Conservation (phyloP, 2,329 filamentous ascomycete species). For the Diaporthe nobilis region DNA sequence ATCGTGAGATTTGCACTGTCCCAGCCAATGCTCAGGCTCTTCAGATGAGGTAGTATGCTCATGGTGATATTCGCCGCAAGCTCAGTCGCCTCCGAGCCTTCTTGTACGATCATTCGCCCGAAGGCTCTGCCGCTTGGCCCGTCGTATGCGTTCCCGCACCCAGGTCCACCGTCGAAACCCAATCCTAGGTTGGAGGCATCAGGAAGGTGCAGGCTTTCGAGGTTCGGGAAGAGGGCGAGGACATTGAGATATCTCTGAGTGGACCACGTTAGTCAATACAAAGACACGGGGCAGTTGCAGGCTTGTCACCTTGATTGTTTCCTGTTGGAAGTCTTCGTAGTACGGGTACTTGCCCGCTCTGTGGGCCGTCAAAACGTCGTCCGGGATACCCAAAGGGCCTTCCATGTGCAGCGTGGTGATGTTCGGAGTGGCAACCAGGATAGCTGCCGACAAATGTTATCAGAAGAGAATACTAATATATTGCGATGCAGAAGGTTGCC, state of each 20-base stretch:
- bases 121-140: background rate
- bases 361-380: too few relatives aligned
- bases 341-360: background rate
- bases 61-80: background rate
- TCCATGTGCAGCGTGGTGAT: background rate
- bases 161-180: background rate
- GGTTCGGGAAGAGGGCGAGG: background rate
- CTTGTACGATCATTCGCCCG: background rate
- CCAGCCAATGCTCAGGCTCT: background rate
- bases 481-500: background rate
- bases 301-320: background rate
- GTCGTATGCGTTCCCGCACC: background rate
- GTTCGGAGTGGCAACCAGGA: background rate
- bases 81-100: background rate
- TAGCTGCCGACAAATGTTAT: background rate
- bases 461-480: background rate
- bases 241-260: background rate
- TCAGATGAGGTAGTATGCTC: background rate
- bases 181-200: background rate
- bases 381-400: background rate
- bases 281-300: fast-evolving
- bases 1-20: background rate
- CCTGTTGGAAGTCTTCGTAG: background rate
- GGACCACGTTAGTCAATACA: background rate
- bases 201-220: background rate